Evolutionary conservation across 2,329 filamentous ascomycete species (phyloP).

Genomic region (Calonectria pseudoreteaudii): DNA sequence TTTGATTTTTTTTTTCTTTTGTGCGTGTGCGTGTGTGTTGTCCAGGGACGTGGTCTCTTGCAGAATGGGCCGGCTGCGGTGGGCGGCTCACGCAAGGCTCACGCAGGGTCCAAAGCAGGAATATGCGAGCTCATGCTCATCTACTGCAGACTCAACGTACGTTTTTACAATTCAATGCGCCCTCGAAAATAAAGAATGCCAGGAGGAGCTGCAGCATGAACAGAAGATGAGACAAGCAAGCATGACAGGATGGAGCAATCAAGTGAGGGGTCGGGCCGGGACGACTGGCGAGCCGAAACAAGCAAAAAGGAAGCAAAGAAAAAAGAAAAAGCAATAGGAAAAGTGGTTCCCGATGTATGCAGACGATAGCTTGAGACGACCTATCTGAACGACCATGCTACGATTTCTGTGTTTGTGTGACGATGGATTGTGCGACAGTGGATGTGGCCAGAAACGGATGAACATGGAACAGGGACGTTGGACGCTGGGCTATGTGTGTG

Average conservation of each 20-base stretch:
- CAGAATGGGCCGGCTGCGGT: neutral
- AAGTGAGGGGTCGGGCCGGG: slow-evolving; percentile 4
- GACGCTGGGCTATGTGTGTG: neutral
- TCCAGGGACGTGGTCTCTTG: neutral
- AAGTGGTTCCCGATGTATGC: slow-evolving; percentile 31
- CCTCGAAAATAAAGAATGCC: neutral
- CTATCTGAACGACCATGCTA: slow-evolving; percentile 23
- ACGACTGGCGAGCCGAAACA: slow-evolving; percentile 13
- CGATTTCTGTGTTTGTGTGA: slow-evolving; percentile 19
- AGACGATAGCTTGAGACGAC: slow-evolving; percentile 21
- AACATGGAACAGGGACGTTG: neutral
- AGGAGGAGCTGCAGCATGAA: neutral
- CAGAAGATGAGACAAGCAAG: slow-evolving; percentile 4
- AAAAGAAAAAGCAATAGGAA: slow-evolving; percentile 14
- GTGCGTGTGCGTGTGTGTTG: neutral
- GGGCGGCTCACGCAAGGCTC: slow-evolving; percentile 33
- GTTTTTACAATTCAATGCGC: slow-evolving; percentile 7
- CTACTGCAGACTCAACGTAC: slow-evolving; percentile 18
- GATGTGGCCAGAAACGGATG: neutral
- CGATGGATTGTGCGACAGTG: slow-evolving; percentile 15
- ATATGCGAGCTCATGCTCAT: slow-evolving; percentile 8
- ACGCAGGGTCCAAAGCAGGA: slow-evolving; percentile 25
- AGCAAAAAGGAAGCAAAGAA: slow-evolving; percentile 2
- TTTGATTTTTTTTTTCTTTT: neutral
- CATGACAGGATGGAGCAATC: neutral